Conservation (phyloP, 75 land plant genomes). For the Azolla pinnata region DNA sequence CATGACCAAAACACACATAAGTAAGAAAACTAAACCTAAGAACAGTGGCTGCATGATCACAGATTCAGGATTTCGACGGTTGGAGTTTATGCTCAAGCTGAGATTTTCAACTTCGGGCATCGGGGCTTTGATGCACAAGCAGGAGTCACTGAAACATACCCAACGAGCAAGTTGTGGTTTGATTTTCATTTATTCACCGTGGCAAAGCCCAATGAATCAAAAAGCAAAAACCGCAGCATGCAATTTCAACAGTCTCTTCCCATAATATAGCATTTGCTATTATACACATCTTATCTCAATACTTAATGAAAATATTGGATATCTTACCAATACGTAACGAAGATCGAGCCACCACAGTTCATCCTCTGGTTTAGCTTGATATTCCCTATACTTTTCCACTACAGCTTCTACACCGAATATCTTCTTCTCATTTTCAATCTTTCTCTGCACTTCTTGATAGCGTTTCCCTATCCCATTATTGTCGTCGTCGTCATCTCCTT, state of each 20-base stretch:
- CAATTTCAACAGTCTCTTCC: too few species aligned
- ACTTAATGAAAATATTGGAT: too few species aligned
- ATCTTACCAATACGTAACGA: constrained; percentile 54
- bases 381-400: constrained; percentile 70
- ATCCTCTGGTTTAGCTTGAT: constrained; percentile 54
- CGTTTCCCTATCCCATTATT: constrained; percentile 24
- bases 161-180: neutral
- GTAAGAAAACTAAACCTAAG: too few species aligned
- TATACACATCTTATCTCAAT: too few species aligned
- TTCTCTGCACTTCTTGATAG: constrained; percentile 45
- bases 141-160: constrained; percentile 41
- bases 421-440: constrained; percentile 52
- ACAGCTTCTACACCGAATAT: constrained; percentile 66
- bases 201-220: too few species aligned
- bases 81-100: too few species aligned
- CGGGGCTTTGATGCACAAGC: too few species aligned
- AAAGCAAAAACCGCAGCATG: too few species aligned
- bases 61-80: too few species aligned
- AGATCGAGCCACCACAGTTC: constrained; percentile 91
- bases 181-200: neutral
- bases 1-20: neutral
- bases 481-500: constrained; percentile 34
- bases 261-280: too few species aligned
- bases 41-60: too few species aligned
- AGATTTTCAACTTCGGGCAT: too few species aligned